Percentiles rank a stretch among this genome's conserved stretches.
Evolutionary conservation across 1,139 yeast genomes (phyloP).

Genomic region (Debaryomycetaceae sp.): DNA sequence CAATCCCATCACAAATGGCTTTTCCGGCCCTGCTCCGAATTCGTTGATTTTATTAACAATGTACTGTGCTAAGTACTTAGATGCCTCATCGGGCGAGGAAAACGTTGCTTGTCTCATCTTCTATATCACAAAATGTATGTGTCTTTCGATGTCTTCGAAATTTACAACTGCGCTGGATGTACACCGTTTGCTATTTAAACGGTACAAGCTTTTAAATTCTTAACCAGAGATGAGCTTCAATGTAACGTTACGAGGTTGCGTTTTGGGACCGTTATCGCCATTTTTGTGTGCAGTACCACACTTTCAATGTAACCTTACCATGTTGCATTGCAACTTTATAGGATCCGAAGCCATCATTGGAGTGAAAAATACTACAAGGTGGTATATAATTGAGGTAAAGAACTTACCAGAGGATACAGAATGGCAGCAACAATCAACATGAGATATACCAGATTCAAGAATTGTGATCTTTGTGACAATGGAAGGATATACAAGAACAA

Average conservation of each 20-base stretch:
- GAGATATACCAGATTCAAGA: conserved; percentile 33
- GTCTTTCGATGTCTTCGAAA: too few relatives aligned
- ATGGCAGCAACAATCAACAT: conserved; percentile 1
- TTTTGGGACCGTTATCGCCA: not conserved
- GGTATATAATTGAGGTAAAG: not conserved
- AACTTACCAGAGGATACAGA: not conserved
- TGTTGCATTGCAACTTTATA: not conserved
- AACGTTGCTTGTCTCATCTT: conserved; percentile 40
- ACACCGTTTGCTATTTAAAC: too few relatives aligned
- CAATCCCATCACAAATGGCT: conserved; percentile 58
- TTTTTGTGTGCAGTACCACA: not conserved
- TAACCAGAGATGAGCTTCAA: not conserved
- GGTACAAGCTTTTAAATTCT: too few relatives aligned
- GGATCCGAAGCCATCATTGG: not conserved
- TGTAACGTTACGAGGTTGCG: not conserved
- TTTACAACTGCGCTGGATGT: too few relatives aligned
- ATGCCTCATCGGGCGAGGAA: conserved; percentile 41
- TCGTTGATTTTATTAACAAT: conserved; percentile 43
- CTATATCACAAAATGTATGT: not conserved
- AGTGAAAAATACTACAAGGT: not conserved
- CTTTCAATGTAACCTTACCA: not conserved
- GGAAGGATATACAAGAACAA: conserved; percentile 37
- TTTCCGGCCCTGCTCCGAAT: conserved; percentile 44
- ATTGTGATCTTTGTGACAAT: conserved; percentile 51
- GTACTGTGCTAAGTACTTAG: conserved; percentile 47